Evolutionary conservation across 1,139 yeast genomes (phyloP), one percentile per base, ranked within the genome.

Genomic region (Hyphopichia khmerensis): DNA sequence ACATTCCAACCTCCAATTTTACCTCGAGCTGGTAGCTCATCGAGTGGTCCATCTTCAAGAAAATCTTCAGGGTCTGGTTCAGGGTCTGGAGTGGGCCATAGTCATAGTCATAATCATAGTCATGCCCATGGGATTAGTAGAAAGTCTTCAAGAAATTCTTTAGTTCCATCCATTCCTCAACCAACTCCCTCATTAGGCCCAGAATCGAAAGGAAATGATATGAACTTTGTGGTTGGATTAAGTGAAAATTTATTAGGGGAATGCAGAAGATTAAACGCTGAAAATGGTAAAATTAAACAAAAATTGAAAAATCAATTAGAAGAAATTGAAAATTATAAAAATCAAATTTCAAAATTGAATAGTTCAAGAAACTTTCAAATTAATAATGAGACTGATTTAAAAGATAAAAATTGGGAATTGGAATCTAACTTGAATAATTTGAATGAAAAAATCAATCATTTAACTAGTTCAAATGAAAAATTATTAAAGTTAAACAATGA

Each of bases 371-470:
- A 61, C 17, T 57, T 56, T 29, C 74, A 67, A 36, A 55, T 60
- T 17, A 63, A 48, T 35, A 59, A 52, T 42, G 76, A 82, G 50
- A 77, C 76, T 42, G 71, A 72, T 30, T 67, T 78, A 49, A 83
- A 82, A 56, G 91, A 87, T 52, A 77, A 79, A 44, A 86, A 84
- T 55, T 88, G 96, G 96, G 88, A 86, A 53, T 71, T 88, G 47
- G 90, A 85, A 57, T 63, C 82, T 26, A 73, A 75, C 41, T 60
- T 84, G 15, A 77, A 79, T 41, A 72, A 67, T 36, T 64, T 82
- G 41, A 66, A 73, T 33, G 80, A 79, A 33, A 77, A 79, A 44
- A 56, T 77, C 39, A 49, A 56, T 2, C 49, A 53, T 29, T 54
- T 68, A 33, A 52, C 53, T 16, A 37, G 52, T 17, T 47, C 57